These are phyloP conservation scores for Beauveria scarabaeidicola DNA, from an alignment of 2,329 filamentous ascomycete species.

Conservation along the genomic window DNA sequence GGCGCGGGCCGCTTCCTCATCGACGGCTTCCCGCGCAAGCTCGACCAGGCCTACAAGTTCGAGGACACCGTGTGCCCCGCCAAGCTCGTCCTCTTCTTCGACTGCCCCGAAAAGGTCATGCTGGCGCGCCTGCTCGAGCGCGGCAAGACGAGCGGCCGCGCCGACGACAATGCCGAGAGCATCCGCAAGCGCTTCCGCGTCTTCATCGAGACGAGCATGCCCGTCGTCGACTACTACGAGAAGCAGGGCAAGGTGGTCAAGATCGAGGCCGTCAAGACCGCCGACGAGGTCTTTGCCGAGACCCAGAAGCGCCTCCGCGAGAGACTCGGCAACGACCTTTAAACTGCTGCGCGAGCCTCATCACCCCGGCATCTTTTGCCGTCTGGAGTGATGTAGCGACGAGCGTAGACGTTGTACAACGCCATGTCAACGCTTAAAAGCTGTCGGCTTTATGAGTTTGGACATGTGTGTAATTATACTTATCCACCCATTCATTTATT, in stretches of 20 bases:
- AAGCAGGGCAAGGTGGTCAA: slow-evolving; percentile 70
- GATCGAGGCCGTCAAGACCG: slow-evolving; percentile 60
- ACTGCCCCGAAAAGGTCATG: slow-evolving; percentile 88
- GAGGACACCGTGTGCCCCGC: slow-evolving; percentile 81
- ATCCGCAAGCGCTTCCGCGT: slow-evolving; percentile 95
- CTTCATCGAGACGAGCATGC: slow-evolving; percentile 95
- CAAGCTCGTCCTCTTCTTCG: slow-evolving; percentile 84
- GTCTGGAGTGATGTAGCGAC: background rate
- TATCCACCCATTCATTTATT: background rate
- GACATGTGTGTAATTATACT: background rate
- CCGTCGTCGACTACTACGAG: slow-evolving; percentile 81
- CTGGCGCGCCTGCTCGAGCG: slow-evolving; percentile 73
- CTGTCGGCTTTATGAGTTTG: background rate
- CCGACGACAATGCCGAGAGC: slow-evolving; percentile 90
- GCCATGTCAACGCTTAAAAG: background rate
- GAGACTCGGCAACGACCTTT: slow-evolving; percentile 32
- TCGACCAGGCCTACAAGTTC: slow-evolving; percentile 93
- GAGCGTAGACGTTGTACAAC: background rate
- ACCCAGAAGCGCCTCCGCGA: slow-evolving; percentile 43
- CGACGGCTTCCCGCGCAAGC: slow-evolving; percentile 86
- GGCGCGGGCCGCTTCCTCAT: slow-evolving; percentile 65
- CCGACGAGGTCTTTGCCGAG: slow-evolving; percentile 51
- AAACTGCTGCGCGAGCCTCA: background rate
- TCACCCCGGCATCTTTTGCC: background rate
- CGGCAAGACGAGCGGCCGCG: slow-evolving; percentile 83